Evolutionary conservation across 1,284 basidiomycete genomes (phyloP), one percentile per base, ranked within the genome.

Genomic region (Coniophora puteana): DNA sequence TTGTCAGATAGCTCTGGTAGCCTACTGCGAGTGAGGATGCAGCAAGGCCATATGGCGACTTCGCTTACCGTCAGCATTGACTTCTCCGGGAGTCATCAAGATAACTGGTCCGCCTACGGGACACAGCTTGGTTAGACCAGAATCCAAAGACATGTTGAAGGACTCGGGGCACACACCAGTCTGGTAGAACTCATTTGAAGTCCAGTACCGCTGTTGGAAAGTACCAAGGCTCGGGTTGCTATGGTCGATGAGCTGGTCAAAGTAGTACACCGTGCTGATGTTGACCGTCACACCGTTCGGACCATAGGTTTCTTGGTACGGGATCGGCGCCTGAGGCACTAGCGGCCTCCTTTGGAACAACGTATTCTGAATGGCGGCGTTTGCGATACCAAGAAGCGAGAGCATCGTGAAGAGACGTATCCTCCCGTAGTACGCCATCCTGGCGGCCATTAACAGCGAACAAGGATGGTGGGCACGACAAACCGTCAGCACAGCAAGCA

Each of bases 161-260:
- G 30, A 43, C 29, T 35, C 27, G 34, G 37, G 46, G 21, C 14
- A 46, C 43, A 26, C 43, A 77, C 78, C 78, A 33, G 60, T 45
- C 53, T 78, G 66, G 51, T 83, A 85, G 52, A 69, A 80, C 54
- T 83, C 76, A 56, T 66, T 80, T 28, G 76, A 74, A 48, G 74
- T 70, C 79, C 79, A 85, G 61, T 72, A 88, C 27, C 84, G 72
- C 58, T 88, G 85, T 57, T 78, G 68, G 61, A 88, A 88, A 5
- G 83, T 88, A n/a, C 84, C 85, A n/a, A 76, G 63, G n/a, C 65
- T 65, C 5, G 82, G 78, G 42, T 83, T 71, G 44, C 66, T 76
- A 58, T 87, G 85, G 61, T 88, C 83, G 41, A 86, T 81, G 46
- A 86, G 63, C 55, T 87, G 84, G 51, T 78, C 76, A 50, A 87